A percentile compares a stretch with the other conserved stretches of the same genome.
Evolutionary conservation across 768 basidiomycete genomes (phyloP).

Genomic region (Mycena pura): DNA sequence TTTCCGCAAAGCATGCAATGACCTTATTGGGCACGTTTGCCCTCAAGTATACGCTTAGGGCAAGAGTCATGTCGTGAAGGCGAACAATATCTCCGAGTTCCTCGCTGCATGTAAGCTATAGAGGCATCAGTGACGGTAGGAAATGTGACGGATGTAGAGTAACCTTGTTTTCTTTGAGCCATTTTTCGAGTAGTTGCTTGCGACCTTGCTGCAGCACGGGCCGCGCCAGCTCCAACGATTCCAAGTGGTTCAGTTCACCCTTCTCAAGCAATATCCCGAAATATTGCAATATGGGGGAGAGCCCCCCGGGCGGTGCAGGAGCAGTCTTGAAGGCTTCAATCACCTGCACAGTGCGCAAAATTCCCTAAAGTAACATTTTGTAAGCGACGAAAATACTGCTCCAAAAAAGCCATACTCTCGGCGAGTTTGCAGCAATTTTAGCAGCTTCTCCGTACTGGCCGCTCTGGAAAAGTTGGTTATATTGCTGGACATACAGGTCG

Average conservation of each 20-base stretch:
- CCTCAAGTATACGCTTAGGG: slow-evolving; percentile 95
- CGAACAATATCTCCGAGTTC: slow-evolving; percentile 98
- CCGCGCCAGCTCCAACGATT: slow-evolving; percentile 93
- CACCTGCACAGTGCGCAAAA: slow-evolving; percentile 91
- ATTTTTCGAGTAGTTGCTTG: slow-evolving; percentile 97
- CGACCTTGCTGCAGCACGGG: slow-evolving; percentile 96
- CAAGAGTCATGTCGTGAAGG: slow-evolving; percentile 93
- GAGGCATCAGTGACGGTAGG: slow-evolving; percentile 4
- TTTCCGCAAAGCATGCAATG: slow-evolving; percentile 98
- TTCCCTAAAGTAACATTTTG: slow-evolving; percentile 63
- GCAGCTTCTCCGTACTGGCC: slow-evolving; percentile 95
- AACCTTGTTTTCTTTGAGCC: slow-evolving; percentile 99
- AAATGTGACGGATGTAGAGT: slow-evolving; percentile 8
- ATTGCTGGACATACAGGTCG: slow-evolving; percentile 94
- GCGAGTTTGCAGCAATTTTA: slow-evolving; percentile 97
- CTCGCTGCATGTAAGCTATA: slow-evolving; percentile 94
- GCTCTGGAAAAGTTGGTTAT: slow-evolving; percentile 86
- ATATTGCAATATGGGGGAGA: slow-evolving; percentile 97
- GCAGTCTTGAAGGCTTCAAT: slow-evolving; percentile 98
- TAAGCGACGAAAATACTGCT: slow-evolving; percentile 1
- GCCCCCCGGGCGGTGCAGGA: slow-evolving; percentile 86
- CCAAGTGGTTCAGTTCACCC: slow-evolving; percentile 95
- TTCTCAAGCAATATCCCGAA: slow-evolving; percentile 99
- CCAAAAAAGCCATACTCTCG: slow-evolving; percentile 60
- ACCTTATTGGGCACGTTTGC: slow-evolving; percentile 99